Conservation (phyloP, 2,329 filamentous ascomycete species). For the Aspergillus sp. region DNA sequence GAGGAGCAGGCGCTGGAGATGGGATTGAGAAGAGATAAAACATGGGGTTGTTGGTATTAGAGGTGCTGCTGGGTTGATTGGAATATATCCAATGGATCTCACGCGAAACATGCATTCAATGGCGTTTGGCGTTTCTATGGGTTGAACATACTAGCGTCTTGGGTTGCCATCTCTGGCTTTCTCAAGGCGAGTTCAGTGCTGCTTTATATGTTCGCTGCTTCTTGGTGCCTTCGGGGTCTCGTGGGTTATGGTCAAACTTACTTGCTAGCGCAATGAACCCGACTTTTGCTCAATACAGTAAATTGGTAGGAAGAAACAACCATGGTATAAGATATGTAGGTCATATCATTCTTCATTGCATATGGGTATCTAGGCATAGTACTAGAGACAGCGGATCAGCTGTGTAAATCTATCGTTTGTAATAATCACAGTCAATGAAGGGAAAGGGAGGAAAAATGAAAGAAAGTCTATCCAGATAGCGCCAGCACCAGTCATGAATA, state of each 20-base stretch:
- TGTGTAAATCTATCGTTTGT: slow-evolving; percentile 21
- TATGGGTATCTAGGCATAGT: slow-evolving; percentile 36
- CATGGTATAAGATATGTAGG: not conserved
- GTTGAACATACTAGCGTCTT: no score
- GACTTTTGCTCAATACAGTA: not conserved
- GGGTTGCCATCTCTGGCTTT: no score
- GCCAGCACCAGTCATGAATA: slow-evolving; percentile 6
- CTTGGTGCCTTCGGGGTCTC: no score
- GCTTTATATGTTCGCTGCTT: no score
- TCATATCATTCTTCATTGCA: slow-evolving; percentile 22
- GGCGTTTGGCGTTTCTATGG: no score
- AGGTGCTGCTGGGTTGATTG: no score
- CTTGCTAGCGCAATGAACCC: not conserved
- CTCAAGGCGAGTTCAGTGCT: no score
- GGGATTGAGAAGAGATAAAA: not conserved
- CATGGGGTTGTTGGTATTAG: no score
- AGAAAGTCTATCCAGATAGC: slow-evolving; percentile 6
- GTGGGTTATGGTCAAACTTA: not conserved
- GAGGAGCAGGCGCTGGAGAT: not conserved
- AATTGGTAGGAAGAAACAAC: not conserved
- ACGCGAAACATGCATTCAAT: no score
- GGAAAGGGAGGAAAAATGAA: slow-evolving; percentile 23
- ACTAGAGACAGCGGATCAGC: slow-evolving; percentile 19
- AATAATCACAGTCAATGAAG: slow-evolving; percentile 13
- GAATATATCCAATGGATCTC: no score